These are phyloP conservation scores for Salix suchowensis DNA, from an alignment of 345 rosid species.

Conservation along the genomic window DNA sequence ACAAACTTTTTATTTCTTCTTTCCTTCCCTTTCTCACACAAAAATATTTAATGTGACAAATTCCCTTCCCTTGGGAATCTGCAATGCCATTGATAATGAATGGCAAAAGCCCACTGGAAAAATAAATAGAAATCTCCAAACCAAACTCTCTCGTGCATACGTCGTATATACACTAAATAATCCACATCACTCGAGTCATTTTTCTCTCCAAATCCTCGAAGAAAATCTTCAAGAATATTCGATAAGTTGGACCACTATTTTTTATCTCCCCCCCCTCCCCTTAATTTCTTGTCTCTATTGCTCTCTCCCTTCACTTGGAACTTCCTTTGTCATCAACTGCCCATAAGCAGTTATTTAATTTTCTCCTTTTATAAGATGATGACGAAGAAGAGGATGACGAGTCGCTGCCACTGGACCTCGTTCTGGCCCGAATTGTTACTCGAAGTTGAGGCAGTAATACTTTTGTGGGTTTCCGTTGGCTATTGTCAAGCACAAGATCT, in stretches of 20 bases:
- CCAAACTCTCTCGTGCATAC: slow-evolving; percentile 33
- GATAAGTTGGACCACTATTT: slow-evolving; percentile 29
- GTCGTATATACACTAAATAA: slow-evolving; percentile 12
- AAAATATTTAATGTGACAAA: slow-evolving; percentile 15
- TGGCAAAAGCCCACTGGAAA: slow-evolving; percentile 50
- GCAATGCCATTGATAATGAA: slow-evolving; percentile 46
- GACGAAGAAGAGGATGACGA: slow-evolving; percentile 56
- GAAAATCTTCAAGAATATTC: slow-evolving; percentile 47
- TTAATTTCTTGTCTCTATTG: slow-evolving; percentile 1
- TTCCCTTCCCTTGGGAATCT: slow-evolving; percentile 86
- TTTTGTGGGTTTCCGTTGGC: slow-evolving; percentile 45
- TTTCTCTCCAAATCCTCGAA: slow-evolving; percentile 29
- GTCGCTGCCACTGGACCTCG: slow-evolving; percentile 44
- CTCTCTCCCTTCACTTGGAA: slow-evolving; percentile 34
- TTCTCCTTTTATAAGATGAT: slow-evolving; percentile 58
- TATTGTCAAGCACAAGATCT: slow-evolving; percentile 45
- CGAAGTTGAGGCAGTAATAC: slow-evolving; percentile 53
- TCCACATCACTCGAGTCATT: slow-evolving; percentile 41
- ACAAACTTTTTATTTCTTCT: slow-evolving; percentile 13
- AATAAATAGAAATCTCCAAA: slow-evolving; percentile 32
- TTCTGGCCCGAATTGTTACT: slow-evolving; percentile 55
- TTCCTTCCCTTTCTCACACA: slow-evolving; percentile 27
- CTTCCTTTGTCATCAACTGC: slow-evolving; percentile 60
- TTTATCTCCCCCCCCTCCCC: not conserved
- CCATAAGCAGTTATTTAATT: slow-evolving; percentile 58